phyloP scores from a whole-genome alignment of 306 rosid species.

The Gynostemma pentaphyllum region DNA sequence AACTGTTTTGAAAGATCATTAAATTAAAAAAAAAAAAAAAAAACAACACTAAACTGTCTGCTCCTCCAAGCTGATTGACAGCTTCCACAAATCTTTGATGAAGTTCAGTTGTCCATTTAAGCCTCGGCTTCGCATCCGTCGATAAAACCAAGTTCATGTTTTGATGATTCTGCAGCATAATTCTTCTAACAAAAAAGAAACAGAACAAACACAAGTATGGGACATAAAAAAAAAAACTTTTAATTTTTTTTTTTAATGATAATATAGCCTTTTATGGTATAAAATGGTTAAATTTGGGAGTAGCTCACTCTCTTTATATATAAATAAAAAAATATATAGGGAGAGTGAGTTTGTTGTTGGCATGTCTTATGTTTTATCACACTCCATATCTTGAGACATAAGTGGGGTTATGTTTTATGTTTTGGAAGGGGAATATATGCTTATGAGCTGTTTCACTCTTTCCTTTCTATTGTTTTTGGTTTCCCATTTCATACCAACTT shows the following conservation, averaged over 20 bases:
- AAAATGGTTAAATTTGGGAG: not conserved
- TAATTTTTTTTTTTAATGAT: not conserved
- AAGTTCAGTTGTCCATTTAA: slow-evolving; percentile 89
- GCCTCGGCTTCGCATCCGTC: slow-evolving; percentile 90
- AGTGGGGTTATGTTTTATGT: slow-evolving; percentile 77
- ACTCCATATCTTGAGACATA: slow-evolving; percentile 91
- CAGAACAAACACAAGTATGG: too few species aligned
- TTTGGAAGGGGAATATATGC: slow-evolving; percentile 96
- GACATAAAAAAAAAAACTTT: not conserved
- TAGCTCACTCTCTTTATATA: not conserved
- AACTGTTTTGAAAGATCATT: not conserved
- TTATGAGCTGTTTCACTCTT: slow-evolving; percentile 46
- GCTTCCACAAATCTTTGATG: slow-evolving; percentile 82
- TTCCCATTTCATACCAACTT: slow-evolving; percentile 44
- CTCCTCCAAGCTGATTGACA: slow-evolving; percentile 76
- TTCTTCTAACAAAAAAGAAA: not conserved
- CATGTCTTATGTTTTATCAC: slow-evolving; percentile 62
- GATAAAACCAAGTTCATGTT: slow-evolving; percentile 73
- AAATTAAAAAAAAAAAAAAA: not conserved
- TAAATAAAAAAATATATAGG: slow-evolving; percentile 27
- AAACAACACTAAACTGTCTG: slow-evolving; percentile 62
- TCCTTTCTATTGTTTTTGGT: slow-evolving; percentile 30
- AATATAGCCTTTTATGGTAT: not conserved
- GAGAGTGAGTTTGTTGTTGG: slow-evolving; percentile 31
- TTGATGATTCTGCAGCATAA: slow-evolving; percentile 46